Base-by-base conservation (phyloP, 352 stramenopile species). In the Aphanomyces cochlioides region DNA sequence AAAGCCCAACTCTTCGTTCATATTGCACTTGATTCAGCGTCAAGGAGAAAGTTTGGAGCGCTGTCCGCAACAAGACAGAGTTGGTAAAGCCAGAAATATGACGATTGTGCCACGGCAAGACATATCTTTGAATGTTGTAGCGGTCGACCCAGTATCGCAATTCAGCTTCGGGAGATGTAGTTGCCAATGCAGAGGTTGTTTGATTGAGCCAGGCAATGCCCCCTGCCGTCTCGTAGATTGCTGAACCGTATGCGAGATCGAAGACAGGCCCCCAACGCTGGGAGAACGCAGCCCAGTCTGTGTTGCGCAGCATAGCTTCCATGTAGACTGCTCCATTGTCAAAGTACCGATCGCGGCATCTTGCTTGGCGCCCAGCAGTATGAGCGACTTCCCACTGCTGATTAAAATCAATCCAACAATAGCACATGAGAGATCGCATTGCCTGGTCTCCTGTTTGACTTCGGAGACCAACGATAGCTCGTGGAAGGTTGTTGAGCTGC, bases 261-360 rank as follows among this genome's bases (percentile, higher is more conserved):
- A 63, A 63, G n/a, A 17, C 7, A 10, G 21, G 34, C 13, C 56
- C 56, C 56, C 56, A 63, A 41, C 12, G 21, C 3, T 8, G 8
- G 3, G 47, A 17, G 38, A 37, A 67, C 28, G 45, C 60, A 4
- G 8, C 21, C 60, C 60, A 67, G 5, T 54, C 37, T 4, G 47
- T 37, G 47, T 67, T 67, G 41, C 60, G 60, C n/a, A 67, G 13
- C 21, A 67, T 38, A 2, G 60, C 15, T 57, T 67, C 60, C 60
- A 67, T 67, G 60, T 67, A 67, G 38, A 67, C 60, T 7, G 37
- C 60, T 5, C 60, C 60, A 57, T 67, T 67, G 7, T 15, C 5
- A 12, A 41, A 28, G 5, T 57, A 57, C 21, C 15, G 7, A 7
- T 17, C 8, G 45, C 8, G 13, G 37, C 60, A 67, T 19, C 60